A percentile compares a stretch with the other conserved stretches of the same genome.
Conservation (phyloP, 257 asterid genomes). For the Penstemon eatonii region DNA sequence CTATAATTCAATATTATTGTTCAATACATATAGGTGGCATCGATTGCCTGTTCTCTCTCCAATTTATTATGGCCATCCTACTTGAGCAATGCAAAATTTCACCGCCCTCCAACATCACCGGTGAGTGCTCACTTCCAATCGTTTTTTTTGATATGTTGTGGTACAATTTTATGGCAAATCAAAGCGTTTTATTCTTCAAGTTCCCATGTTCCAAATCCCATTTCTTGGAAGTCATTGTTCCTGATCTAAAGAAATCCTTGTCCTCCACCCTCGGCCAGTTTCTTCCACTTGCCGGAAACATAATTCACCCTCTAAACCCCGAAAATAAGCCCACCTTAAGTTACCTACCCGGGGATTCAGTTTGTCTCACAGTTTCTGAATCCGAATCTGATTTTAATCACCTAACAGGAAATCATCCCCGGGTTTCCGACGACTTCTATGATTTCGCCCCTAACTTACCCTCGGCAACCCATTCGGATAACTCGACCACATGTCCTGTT, state of each 20-base stretch:
- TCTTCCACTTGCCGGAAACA: too few species aligned
- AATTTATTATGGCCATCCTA: too few species aligned
- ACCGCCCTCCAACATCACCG: too few species aligned
- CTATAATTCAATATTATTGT: too few species aligned
- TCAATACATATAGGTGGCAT: too few species aligned
- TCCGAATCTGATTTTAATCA: not conserved
- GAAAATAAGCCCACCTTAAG: not conserved
- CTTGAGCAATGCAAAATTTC: too few species aligned
- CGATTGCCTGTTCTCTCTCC: too few species aligned
- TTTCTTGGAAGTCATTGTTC: conserved; percentile 1
- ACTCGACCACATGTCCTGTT: conserved; percentile 1
- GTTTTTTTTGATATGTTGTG: conserved; percentile 14
- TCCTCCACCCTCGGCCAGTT: not conserved
- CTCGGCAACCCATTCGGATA: not conserved
- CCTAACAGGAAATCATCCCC: conserved; percentile 17
- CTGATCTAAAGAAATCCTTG: conserved; percentile 7
- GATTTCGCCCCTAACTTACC: conserved; percentile 10
- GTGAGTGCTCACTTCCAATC: not conserved
- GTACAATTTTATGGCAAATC: not conserved
- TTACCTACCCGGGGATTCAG: conserved; percentile 1
- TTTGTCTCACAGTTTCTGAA: not conserved
- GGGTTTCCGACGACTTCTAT: conserved; percentile 18
- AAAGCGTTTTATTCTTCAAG: too few species aligned
- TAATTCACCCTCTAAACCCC: too few species aligned
- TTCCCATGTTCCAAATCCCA: too few species aligned